Percentiles rank a stretch among this genome's conserved stretches.
These are phyloP conservation scores for Elongisporangium prolatum DNA, from an alignment of 352 stramenopile genomes.

Conservation along the genomic window DNA sequence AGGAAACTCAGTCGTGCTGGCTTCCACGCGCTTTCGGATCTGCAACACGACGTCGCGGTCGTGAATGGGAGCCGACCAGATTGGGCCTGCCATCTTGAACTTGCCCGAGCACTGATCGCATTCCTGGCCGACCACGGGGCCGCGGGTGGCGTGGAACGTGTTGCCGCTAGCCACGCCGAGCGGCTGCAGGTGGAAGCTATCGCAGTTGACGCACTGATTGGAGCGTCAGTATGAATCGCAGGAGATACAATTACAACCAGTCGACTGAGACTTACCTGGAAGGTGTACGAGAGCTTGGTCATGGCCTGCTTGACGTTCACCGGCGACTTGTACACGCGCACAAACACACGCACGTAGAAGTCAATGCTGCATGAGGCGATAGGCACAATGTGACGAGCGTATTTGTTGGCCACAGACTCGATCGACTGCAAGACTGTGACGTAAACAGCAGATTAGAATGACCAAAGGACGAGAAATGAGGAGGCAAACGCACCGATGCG, in stretches of 20 bases:
- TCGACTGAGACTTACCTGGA: constrained; percentile 26
- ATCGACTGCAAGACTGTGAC: constrained; percentile 94
- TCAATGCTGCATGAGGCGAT: constrained; percentile 98
- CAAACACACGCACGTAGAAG: constrained; percentile 99
- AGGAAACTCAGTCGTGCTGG: constrained; percentile 83
- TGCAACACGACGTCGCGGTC: constrained; percentile 86
- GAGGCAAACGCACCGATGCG: constrained; percentile 57
- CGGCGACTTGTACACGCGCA: constrained; percentile 96
- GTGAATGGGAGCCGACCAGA: constrained; percentile 97
- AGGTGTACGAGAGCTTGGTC: constrained; percentile 88
- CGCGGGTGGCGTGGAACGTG: constrained; percentile 78
- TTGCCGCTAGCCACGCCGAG: constrained; percentile 87
- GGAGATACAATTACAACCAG: background rate
- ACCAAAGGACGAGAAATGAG: background rate
- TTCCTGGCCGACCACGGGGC: constrained; percentile 56
- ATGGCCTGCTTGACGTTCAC: constrained; percentile 92
- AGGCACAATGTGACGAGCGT: constrained; percentile 96
- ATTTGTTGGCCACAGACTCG: constrained; percentile 92
- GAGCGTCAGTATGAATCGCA: background rate
- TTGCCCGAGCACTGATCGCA: constrained; percentile 83
- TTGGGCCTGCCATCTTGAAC: constrained; percentile 93
- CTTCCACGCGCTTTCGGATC: constrained; percentile 74
- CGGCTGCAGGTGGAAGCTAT: constrained; percentile 96
- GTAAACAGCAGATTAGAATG: background rate
- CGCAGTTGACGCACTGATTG: constrained; percentile 92